Evolutionary conservation across 495 filamentous ascomycete genomes (phyloP).

Genomic region (Penicillium turbatum): DNA sequence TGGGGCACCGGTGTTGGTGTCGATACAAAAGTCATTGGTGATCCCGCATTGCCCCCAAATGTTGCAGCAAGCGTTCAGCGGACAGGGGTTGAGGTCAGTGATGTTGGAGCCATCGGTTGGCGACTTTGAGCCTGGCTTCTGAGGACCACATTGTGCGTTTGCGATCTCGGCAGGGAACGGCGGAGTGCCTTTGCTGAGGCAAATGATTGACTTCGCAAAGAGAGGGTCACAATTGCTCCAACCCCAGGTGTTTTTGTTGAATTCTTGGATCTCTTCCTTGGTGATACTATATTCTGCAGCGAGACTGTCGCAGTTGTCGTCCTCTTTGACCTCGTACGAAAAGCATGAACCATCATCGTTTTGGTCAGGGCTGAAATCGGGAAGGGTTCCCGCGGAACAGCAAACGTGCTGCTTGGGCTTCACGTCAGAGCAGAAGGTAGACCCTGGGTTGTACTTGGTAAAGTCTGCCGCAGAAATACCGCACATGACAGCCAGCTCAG

Average conservation of each 20-base stretch:
- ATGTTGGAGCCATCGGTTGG: constrained; percentile 20
- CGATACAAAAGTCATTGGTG: constrained; percentile 14
- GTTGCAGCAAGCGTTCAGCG: constrained; percentile 32
- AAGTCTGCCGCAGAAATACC: constrained; percentile 36
- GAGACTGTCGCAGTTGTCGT: constrained; percentile 30
- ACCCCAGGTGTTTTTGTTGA: constrained; percentile 42
- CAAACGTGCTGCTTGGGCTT: constrained; percentile 39
- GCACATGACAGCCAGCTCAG: constrained; percentile 18
- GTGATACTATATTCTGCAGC: constrained; percentile 29
- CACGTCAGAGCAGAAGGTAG: constrained; percentile 34
- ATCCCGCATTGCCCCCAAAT: constrained; percentile 17
- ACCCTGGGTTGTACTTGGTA: constrained; percentile 34
- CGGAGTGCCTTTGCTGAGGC: constrained; percentile 41
- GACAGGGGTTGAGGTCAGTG: constrained; percentile 25
- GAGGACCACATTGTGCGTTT: constrained; percentile 39
- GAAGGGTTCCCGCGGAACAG: constrained; percentile 39
- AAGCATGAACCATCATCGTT: constrained; percentile 42
- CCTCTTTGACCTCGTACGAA: constrained; percentile 25
- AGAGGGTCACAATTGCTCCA: constrained; percentile 2
- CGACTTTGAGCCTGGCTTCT: constrained; percentile 25
- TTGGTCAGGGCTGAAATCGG: constrained; percentile 34
- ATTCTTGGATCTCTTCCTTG: constrained; percentile 22
- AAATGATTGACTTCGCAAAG: constrained; percentile 21
- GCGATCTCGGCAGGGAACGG: constrained; percentile 35
- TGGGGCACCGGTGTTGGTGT: constrained; percentile 28